Evolutionary conservation across 1,139 yeast species (phyloP).

Genomic region (Kodamaea sp.): DNA sequence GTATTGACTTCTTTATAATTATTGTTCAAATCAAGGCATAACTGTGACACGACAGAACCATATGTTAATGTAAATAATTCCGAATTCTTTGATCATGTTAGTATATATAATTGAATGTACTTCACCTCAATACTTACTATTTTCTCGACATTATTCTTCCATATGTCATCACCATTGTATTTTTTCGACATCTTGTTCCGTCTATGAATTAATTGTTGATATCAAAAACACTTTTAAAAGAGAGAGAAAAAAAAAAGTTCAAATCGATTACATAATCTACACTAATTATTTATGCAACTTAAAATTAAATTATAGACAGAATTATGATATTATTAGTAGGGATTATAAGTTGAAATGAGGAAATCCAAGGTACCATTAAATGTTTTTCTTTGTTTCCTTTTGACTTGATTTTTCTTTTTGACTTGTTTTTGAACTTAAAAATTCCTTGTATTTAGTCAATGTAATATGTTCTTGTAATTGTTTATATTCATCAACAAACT

Average conservation of each 20-base stretch:
- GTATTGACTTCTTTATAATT: conserved; percentile 77
- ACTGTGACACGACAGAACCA: conserved; percentile 92
- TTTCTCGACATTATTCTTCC: conserved; percentile 88
- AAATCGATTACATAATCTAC: neutral
- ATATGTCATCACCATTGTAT: conserved; percentile 79
- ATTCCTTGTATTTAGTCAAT: conserved; percentile 57
- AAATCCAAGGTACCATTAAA: conserved; percentile 3
- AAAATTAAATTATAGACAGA: neutral
- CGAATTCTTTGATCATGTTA: conserved; percentile 51
- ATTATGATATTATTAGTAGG: neutral
- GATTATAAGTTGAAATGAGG: neutral
- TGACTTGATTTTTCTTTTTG: neutral
- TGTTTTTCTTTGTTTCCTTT: conserved; percentile 9
- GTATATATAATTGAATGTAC: conserved; percentile 5
- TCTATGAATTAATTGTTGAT: no score
- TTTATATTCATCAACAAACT: conserved; percentile 59
- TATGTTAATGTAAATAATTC: conserved; percentile 90
- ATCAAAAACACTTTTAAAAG: neutral
- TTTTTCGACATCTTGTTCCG: conserved; percentile 47
- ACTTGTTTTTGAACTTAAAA: conserved; percentile 43
- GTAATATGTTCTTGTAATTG: conserved; percentile 56
- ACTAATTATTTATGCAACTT: neutral
- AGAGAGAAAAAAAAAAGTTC: neutral
- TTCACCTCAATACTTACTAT: conserved; percentile 46
- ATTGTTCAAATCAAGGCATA: conserved; percentile 76